These are phyloP conservation scores for Capsaspora owczarzaki DNA, from an alignment of 78 protist species.

Conservation along the genomic window DNA sequence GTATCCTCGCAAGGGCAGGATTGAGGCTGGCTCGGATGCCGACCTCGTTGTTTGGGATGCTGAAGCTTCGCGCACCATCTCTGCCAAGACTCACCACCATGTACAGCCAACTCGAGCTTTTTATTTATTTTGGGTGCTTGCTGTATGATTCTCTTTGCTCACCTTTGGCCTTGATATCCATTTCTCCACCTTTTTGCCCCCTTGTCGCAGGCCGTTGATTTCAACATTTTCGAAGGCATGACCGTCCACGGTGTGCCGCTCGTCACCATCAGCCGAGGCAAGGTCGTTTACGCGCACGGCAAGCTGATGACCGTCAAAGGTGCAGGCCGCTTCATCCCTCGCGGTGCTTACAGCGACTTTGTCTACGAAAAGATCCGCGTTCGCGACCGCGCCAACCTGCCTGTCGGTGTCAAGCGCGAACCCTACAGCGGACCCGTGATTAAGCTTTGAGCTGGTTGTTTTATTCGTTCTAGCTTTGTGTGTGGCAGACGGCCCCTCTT, in stretches of 20 bases:
- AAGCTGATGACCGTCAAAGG: conserved; percentile 31
- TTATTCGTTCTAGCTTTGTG: too few relatives aligned
- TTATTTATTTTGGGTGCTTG: too few relatives aligned
- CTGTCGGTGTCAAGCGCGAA: conserved; percentile 45
- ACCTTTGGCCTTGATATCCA: too few relatives aligned
- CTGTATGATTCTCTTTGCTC: too few relatives aligned
- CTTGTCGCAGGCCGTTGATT: conserved; percentile 62
- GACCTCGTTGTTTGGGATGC: conserved; percentile 76
- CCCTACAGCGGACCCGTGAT: conserved; percentile 48
- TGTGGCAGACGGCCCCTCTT: too few relatives aligned
- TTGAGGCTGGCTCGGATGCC: conserved; percentile 72
- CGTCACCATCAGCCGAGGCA: conserved; percentile 40
- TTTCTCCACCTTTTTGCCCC: too few relatives aligned
- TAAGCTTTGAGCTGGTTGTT: not conserved
- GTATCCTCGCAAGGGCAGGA: conserved; percentile 79
- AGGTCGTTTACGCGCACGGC: conserved; percentile 25
- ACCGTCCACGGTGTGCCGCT: conserved; percentile 52
- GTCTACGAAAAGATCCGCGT: conserved; percentile 42
- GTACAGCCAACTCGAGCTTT: not conserved
- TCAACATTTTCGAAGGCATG: conserved; percentile 77
- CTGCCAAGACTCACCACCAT: conserved; percentile 59
- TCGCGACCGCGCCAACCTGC: conserved; percentile 36
- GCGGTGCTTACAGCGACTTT: conserved; percentile 31
- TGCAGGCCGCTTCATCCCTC: conserved; percentile 44
- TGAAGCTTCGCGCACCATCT: conserved; percentile 42